Evolutionary conservation across 805 yeast species (phyloP), one percentile per base, ranked within the genome.

Genomic region (Yarrowia bubula): DNA sequence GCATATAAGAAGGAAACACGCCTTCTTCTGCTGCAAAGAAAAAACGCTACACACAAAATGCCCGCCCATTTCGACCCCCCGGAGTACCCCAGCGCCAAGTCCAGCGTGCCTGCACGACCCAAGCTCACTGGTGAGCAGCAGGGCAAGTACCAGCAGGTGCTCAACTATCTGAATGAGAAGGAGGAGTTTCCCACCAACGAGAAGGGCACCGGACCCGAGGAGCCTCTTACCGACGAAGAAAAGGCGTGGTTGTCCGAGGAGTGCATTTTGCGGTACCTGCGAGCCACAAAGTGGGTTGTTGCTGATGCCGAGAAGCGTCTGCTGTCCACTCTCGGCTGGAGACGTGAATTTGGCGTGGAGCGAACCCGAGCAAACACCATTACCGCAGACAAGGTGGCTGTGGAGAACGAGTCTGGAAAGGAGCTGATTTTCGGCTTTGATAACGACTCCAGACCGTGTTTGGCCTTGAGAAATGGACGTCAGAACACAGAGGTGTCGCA

Each of bases 161-260:
- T 87, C 65, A 74, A 77, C 51, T 86, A 90, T 75, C 79, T 84
- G 8, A 66, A 66, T n/a, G 83, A 77, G 4, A 74, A 88, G 57
- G 73, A 69, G 17, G 63, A 70, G 28, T 73, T 87, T 11, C 85
- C 89, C 1, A 72, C 76, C 11, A 76, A 70, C 18, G 58, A 70
- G 22, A 69, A 70, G 35, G 64, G 51, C 33, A 51, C 64, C 8
- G 73, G 75, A 1, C 75, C 75, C n/a, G 74, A 75, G 60, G 73
- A 73, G 46, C 76, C 80, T 1, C 72, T 81, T 50, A 74, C 73
- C 65, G 78, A 73, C 18, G 78, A 78, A 50, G 99, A 95, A 75
- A 88, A 86, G 75, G 87, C 96, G 0, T 95, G 99, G 99, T 79
- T 95, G 65, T 89, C 98, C 1, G 83, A 88, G 71, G 99, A 95